Evolutionary conservation across 2,329 filamentous ascomycete species (phyloP).

Genomic region (Falciphora oryzae): DNA sequence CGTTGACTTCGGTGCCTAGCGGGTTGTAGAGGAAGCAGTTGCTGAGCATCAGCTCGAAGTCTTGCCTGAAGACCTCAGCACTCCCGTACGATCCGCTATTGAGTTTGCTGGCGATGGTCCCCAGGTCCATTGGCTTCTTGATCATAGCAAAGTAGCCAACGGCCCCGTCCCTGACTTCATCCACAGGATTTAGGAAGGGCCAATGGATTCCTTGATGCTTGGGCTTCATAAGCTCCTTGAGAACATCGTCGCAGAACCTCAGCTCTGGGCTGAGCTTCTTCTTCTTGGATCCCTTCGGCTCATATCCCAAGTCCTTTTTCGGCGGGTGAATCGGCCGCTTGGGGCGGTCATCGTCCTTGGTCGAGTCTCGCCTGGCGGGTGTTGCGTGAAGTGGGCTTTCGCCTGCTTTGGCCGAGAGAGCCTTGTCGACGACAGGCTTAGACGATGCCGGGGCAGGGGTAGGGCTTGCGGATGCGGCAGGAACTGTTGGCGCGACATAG

Average conservation of each 20-base stretch:
- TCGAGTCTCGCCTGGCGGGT: constrained; percentile 76
- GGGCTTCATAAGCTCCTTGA: constrained; percentile 70
- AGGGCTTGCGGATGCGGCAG: constrained; percentile 28
- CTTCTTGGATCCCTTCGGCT: constrained; percentile 79
- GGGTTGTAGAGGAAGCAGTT: constrained; percentile 92
- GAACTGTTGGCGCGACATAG: constrained; percentile 9
- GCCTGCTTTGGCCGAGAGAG: constrained; percentile 23
- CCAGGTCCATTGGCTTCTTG: constrained; percentile 94
- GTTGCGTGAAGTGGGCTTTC: constrained; percentile 53
- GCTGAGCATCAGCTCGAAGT: constrained; percentile 74
- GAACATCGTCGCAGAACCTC: constrained; percentile 78
- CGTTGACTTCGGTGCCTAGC: constrained; percentile 15
- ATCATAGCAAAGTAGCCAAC: constrained; percentile 90
- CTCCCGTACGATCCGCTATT: constrained; percentile 72
- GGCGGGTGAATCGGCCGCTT: constrained; percentile 93
- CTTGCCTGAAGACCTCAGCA: constrained; percentile 78
- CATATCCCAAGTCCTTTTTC: constrained; percentile 85
- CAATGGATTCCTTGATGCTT: constrained; percentile 64
- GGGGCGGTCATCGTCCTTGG: constrained; percentile 69
- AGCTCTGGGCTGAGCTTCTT: constrained; percentile 85
- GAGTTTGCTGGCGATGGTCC: constrained; percentile 74
- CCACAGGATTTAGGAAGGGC: constrained; percentile 79
- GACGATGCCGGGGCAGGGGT: constrained; percentile 23
- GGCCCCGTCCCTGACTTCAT: constrained; percentile 89
- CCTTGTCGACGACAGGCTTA: constrained; percentile 25